Percentiles rank a stretch among this genome's conserved stretches.
phyloP scores from a whole-genome alignment of 2,329 filamentous ascomycete species.

The Simplicillium aogashimaense region DNA sequence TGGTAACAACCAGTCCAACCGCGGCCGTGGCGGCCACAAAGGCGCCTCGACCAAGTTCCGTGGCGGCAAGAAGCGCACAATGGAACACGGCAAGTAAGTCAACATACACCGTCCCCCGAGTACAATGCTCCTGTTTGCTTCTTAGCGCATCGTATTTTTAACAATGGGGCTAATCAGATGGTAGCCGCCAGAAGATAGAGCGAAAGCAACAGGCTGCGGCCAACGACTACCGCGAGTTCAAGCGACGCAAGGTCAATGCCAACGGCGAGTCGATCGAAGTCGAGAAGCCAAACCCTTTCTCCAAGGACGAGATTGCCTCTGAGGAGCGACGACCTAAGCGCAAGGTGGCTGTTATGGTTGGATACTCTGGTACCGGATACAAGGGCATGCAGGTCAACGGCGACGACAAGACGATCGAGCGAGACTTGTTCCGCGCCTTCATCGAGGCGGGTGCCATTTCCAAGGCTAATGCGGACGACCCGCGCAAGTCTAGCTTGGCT shows the following conservation, averaged over 20 bases:
- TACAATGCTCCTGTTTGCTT: neutral
- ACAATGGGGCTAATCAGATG: constrained; percentile 23
- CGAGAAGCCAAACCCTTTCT: constrained; percentile 33
- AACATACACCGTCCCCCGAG: neutral
- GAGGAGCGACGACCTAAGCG: constrained; percentile 86
- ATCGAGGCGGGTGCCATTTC: constrained; percentile 87
- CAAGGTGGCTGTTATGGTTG: constrained; percentile 92
- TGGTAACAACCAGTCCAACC: neutral
- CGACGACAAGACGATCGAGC: constrained; percentile 86
- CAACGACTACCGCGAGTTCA: constrained; percentile 28
- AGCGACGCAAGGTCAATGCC: constrained; percentile 29
- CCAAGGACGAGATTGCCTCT: constrained; percentile 73
- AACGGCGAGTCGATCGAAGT: constrained; percentile 20
- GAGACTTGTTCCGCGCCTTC: constrained; percentile 87
- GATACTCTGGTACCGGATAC: constrained; percentile 93
- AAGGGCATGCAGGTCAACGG: constrained; percentile 90
- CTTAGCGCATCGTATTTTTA: constrained; percentile 1
- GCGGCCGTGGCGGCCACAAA: neutral
- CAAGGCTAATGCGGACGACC: constrained; percentile 93
- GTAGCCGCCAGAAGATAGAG: constrained; percentile 24
- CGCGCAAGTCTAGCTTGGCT: constrained; percentile 89
- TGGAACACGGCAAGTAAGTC: neutral
- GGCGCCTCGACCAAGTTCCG: neutral
- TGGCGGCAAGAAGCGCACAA: neutral
- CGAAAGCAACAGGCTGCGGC: constrained; percentile 23